Conservation (phyloP, 2,329 filamentous ascomycete species). For the Fusarium staphyleae region DNA sequence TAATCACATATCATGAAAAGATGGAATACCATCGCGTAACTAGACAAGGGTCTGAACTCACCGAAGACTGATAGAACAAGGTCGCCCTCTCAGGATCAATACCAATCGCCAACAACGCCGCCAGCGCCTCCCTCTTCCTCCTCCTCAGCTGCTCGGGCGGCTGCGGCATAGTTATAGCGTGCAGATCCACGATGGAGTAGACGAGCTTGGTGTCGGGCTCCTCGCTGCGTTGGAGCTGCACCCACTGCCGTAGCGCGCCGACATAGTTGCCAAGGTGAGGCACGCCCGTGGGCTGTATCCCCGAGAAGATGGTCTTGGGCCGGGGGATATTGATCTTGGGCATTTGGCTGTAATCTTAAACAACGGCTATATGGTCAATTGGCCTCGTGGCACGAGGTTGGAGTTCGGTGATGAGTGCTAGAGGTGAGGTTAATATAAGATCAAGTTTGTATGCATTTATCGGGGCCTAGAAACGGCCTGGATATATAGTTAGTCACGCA, state of each 20-base stretch:
- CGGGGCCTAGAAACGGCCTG: slow-evolving; percentile 16
- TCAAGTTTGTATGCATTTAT: slow-evolving; percentile 37
- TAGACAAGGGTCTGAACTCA: slow-evolving; percentile 51
- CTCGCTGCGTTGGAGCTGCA: slow-evolving; percentile 72
- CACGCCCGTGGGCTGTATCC: slow-evolving; percentile 93
- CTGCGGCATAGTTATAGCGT: slow-evolving; percentile 86
- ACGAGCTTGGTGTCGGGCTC: slow-evolving; percentile 67
- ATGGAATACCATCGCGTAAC: too few species aligned
- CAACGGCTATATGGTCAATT: not conserved
- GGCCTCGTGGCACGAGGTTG: not conserved
- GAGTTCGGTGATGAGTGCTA: not conserved
- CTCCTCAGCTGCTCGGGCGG: slow-evolving; percentile 65
- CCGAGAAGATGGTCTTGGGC: slow-evolving; percentile 78
- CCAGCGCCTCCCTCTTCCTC: slow-evolving; percentile 77
- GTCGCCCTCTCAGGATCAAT: slow-evolving; percentile 77
- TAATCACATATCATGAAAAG: not conserved
- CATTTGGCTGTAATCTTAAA: not conserved
- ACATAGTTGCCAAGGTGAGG: slow-evolving; percentile 97
- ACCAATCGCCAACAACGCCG: slow-evolving; percentile 82
- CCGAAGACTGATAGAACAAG: slow-evolving; percentile 83
- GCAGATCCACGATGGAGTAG: slow-evolving; percentile 91
- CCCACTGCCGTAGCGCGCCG: slow-evolving; percentile 88
- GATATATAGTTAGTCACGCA: too few species aligned
- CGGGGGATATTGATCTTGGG: slow-evolving; percentile 12
- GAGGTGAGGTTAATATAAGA: slow-evolving; percentile 4